A percentile compares a stretch with the other conserved stretches of the same genome.
Evolutionary conservation across 192 early-diverging fungal species (phyloP).

Genomic region (Gorgonomyces haynaldii): DNA sequence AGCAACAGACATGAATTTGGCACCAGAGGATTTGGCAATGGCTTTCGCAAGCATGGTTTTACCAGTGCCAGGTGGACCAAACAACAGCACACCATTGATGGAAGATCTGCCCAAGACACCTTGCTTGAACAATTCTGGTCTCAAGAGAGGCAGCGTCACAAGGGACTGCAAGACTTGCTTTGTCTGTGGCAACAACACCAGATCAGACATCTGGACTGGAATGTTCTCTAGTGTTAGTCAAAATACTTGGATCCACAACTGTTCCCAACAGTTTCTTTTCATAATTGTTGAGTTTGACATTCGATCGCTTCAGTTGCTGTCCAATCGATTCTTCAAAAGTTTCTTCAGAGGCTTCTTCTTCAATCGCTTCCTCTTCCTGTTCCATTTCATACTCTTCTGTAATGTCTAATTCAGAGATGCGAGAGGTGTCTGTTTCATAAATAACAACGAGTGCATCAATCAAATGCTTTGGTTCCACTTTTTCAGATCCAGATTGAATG

Average conservation of each 20-base stretch:
- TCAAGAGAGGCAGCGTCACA: constrained; percentile 32
- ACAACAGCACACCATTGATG: constrained; percentile 43
- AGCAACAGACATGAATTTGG: constrained; percentile 91
- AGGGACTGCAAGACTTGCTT: constrained; percentile 76
- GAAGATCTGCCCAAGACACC: constrained; percentile 50
- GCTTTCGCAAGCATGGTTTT: constrained; percentile 43
- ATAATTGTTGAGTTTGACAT: constrained; percentile 39
- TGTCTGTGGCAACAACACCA: constrained; percentile 62
- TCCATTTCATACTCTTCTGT: constrained; percentile 1
- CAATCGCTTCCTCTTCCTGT: background rate
- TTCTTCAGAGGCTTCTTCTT: constrained; percentile 29
- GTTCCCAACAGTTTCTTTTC: constrained; percentile 66
- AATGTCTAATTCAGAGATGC: background rate
- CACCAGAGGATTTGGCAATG: constrained; percentile 70
- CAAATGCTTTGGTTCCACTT: background rate
- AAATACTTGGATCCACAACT: constrained; percentile 65
- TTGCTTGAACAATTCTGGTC: constrained; percentile 35
- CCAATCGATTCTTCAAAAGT: background rate
- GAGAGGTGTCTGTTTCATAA: background rate
- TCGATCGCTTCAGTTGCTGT: constrained; percentile 11
- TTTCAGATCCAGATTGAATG: background rate
- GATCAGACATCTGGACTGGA: constrained; percentile 50
- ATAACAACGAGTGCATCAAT: background rate
- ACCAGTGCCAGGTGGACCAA: constrained; percentile 43
- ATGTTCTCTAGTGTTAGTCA: too few relatives aligned